A percentile compares a stretch with the other conserved stretches of the same genome.
Evolutionary conservation across 1,284 basidiomycete genomes (phyloP).

Genomic region (Trichosporon sp.): DNA sequence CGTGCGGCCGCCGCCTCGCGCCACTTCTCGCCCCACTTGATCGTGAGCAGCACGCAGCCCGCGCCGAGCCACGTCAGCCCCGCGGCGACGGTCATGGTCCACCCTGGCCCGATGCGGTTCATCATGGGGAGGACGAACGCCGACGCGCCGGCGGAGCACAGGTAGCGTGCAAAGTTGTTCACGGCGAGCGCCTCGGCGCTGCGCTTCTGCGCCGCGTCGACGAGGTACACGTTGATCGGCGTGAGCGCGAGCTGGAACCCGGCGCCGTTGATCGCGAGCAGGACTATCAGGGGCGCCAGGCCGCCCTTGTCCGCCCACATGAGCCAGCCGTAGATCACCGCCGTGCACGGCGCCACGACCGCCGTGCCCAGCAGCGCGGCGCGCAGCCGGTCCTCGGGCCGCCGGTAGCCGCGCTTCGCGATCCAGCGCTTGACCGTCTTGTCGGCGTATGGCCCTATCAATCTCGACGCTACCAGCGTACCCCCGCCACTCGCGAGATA

Average conservation of each 20-base stretch:
- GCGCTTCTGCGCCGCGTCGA: constrained; percentile 57
- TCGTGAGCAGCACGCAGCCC: constrained; percentile 16
- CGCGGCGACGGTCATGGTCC: constrained; percentile 55
- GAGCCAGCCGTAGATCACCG: constrained; percentile 44
- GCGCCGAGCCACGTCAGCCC: constrained; percentile 38
- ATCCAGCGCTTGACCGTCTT: constrained; percentile 53
- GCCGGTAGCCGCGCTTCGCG: constrained; percentile 52
- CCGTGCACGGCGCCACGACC: constrained; percentile 50
- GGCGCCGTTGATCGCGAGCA: constrained; percentile 50
- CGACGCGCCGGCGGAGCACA: constrained; percentile 50
- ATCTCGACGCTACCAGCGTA: constrained; percentile 58
- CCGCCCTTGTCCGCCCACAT: constrained; percentile 36
- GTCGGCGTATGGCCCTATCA: constrained; percentile 59
- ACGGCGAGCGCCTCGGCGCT: constrained; percentile 56
- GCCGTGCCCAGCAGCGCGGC: constrained; percentile 54
- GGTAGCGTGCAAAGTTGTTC: constrained; percentile 45
- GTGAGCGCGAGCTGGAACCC: constrained; percentile 52
- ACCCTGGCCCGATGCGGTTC: constrained; percentile 56
- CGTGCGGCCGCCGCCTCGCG: constrained; percentile 30
- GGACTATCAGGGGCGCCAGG: constrained; percentile 36
- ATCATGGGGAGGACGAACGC: constrained; percentile 56
- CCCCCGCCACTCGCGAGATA: constrained; percentile 61
- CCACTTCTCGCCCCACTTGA: constrained; percentile 36
- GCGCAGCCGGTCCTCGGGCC: constrained; percentile 61
- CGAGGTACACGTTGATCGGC: constrained; percentile 57